phyloP scores from a whole-genome alignment of 108 stramenopile species.

The Mayamaea pseudoterrestris region DNA sequence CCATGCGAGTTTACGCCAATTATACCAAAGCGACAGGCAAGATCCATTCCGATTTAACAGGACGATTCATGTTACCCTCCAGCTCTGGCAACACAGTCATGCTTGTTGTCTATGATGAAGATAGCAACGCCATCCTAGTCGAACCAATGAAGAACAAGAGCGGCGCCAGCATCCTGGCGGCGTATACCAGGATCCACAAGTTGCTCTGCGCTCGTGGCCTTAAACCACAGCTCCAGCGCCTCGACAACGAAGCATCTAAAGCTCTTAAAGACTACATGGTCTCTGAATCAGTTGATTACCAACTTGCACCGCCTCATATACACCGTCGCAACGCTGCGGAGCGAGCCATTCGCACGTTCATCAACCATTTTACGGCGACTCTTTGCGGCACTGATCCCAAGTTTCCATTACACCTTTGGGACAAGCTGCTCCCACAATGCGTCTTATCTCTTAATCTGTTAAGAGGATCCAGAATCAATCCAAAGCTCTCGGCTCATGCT shows the following conservation, averaged over 20 bases:
- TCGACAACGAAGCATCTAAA: slow-evolving; percentile 17
- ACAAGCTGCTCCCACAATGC: slow-evolving; percentile 23
- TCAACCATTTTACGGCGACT: slow-evolving; percentile 30
- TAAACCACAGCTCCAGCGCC: slow-evolving; percentile 1
- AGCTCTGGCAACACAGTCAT: slow-evolving; percentile 25
- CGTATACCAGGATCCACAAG: slow-evolving; percentile 1
- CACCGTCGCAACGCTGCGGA: slow-evolving; percentile 32
- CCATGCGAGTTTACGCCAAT: slow-evolving; percentile 4
- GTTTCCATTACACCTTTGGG: slow-evolving; percentile 23
- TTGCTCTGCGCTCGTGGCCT: not conserved
- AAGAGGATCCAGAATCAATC: slow-evolving; percentile 20
- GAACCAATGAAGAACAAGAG: slow-evolving; percentile 9
- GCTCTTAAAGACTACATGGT: slow-evolving; percentile 7
- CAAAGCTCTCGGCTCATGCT: slow-evolving; percentile 8
- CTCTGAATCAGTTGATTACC: slow-evolving; percentile 10
- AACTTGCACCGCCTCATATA: slow-evolving; percentile 22
- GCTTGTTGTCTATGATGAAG: slow-evolving; percentile 21
- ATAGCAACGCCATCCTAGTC: slow-evolving; percentile 23
- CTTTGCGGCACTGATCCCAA: slow-evolving; percentile 13
- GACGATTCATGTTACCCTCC: slow-evolving; percentile 15
- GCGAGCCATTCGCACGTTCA: slow-evolving; percentile 36
- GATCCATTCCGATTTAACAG: slow-evolving; percentile 30
- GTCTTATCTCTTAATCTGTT: slow-evolving; percentile 29
- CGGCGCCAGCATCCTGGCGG: not conserved
- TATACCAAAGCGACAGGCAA: slow-evolving; percentile 7